Evolutionary conservation across 2,329 filamentous ascomycete genomes (phyloP).

Genomic region (Fusarium mexicanum): DNA sequence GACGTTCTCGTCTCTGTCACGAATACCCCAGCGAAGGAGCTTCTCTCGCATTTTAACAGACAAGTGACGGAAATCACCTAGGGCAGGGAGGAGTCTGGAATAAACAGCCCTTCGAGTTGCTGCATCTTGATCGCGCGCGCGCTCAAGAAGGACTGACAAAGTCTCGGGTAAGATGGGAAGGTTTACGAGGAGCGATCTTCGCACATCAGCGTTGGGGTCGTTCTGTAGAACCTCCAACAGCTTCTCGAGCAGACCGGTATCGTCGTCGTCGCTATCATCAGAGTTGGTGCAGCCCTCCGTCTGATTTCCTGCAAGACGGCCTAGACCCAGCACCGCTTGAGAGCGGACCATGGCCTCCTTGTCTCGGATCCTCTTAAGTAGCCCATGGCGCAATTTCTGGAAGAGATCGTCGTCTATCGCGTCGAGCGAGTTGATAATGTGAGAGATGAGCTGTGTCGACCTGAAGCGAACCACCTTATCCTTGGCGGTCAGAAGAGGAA

Average conservation of each 20-base stretch:
- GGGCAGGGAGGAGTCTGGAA: constrained; percentile 82
- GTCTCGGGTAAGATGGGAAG: constrained; percentile 86
- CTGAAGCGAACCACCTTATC: constrained; percentile 94
- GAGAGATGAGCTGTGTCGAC: constrained; percentile 87
- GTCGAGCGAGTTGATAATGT: constrained; percentile 92
- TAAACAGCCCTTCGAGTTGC: constrained; percentile 87
- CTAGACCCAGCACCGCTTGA: constrained; percentile 91
- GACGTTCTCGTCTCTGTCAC: constrained; percentile 93
- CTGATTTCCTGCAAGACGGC: constrained; percentile 81
- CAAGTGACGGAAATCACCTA: constrained; percentile 94
- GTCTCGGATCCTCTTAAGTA: constrained; percentile 88
- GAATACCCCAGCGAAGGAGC: constrained; percentile 90
- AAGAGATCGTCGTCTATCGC: constrained; percentile 94
- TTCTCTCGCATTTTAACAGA: constrained; percentile 96
- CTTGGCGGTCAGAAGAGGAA: constrained; percentile 83
- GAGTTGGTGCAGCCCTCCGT: constrained; percentile 75
- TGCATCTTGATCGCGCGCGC: constrained; percentile 88
- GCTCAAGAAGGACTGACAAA: constrained; percentile 86
- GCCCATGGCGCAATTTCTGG: constrained; percentile 78
- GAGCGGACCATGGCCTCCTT: constrained; percentile 93
- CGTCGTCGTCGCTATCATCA: constrained; percentile 75
- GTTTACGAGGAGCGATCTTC: constrained; percentile 87
- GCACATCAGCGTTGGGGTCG: constrained; percentile 92
- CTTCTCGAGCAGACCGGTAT: constrained; percentile 79
- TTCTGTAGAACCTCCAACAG: constrained; percentile 90